Evolutionary conservation across 2,329 filamentous ascomycete species (phyloP).

Genomic region (Pyrenochaeta sp.): DNA sequence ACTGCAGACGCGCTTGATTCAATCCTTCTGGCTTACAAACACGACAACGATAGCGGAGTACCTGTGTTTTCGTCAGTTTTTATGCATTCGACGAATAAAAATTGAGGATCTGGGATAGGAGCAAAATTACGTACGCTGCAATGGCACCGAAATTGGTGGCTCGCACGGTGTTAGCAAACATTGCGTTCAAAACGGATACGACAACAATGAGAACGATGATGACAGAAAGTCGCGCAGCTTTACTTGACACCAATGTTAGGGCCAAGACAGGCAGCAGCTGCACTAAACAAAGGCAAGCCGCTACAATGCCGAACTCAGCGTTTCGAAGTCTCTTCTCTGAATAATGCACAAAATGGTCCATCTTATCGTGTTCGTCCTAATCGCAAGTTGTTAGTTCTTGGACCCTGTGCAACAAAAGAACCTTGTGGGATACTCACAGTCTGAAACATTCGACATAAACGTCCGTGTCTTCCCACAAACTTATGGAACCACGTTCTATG

Average conservation of each 20-base stretch:
- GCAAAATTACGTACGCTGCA: constrained; percentile 7
- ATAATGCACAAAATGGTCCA: background rate
- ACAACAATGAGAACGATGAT: constrained; percentile 9
- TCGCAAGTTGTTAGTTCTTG: too few relatives aligned
- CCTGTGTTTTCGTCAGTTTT: background rate
- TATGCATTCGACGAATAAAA: background rate
- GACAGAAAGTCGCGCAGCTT: constrained; percentile 1
- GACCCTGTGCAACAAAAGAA: too few relatives aligned
- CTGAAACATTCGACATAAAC: too few relatives aligned
- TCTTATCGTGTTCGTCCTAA: too few relatives aligned
- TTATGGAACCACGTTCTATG: too few relatives aligned
- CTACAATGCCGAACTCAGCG: constrained; percentile 7
- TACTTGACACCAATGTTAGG: constrained; percentile 6
- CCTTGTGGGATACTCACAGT: too few relatives aligned
- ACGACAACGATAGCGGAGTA: constrained; percentile 14
- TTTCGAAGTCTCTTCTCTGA: constrained; percentile 5
- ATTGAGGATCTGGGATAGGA: background rate
- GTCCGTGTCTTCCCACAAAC: too few relatives aligned
- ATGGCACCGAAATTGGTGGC: constrained; percentile 14
- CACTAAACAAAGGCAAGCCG: constrained; percentile 10
- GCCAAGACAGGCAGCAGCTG: constrained; percentile 10
- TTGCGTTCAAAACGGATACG: constrained; percentile 5
- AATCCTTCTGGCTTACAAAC: constrained; percentile 6
- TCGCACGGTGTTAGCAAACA: constrained; percentile 12
- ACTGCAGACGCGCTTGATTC: background rate